Evolutionary conservation across 2,329 filamentous ascomycete species (phyloP).

Genomic region (Botrytis porri): DNA sequence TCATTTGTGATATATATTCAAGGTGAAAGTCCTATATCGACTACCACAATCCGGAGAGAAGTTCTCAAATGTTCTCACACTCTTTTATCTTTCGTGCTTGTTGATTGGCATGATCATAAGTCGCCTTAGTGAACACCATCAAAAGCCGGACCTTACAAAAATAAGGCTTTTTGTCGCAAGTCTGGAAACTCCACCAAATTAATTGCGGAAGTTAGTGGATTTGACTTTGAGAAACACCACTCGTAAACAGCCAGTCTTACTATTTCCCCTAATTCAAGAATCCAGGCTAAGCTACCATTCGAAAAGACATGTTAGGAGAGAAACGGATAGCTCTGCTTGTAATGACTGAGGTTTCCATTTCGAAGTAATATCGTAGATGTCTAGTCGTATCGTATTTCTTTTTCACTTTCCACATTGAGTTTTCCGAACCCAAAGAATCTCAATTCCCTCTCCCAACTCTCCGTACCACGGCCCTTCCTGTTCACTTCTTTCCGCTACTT

Average conservation of each 20-base stretch:
- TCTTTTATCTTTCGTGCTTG: not conserved
- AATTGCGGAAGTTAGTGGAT: not conserved
- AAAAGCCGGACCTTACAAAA: not conserved
- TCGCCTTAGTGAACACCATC: not conserved
- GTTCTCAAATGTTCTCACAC: not conserved
- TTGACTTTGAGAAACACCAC: not conserved
- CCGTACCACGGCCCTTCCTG: constrained; percentile 65
- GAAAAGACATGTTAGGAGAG: not conserved
- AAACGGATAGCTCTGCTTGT: not conserved
- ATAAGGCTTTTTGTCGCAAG: not conserved
- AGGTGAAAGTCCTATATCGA: not conserved
- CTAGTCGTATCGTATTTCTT: no score
- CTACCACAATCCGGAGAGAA: not conserved
- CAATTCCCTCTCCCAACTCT: constrained; percentile 9
- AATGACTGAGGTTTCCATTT: not conserved
- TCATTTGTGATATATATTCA: not conserved
- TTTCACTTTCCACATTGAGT: not conserved
- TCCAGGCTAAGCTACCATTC: not conserved
- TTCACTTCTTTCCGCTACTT: constrained; percentile 39
- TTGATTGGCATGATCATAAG: not conserved
- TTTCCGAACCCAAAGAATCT: constrained; percentile 14
- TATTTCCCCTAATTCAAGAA: not conserved
- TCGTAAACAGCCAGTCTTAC: not conserved
- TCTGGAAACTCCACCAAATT: not conserved
- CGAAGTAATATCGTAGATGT: not conserved